These are phyloP conservation scores for Centrapalus pauciflorus DNA, from an alignment of 129 eudicot genomes.

Conservation along the genomic window DNA sequence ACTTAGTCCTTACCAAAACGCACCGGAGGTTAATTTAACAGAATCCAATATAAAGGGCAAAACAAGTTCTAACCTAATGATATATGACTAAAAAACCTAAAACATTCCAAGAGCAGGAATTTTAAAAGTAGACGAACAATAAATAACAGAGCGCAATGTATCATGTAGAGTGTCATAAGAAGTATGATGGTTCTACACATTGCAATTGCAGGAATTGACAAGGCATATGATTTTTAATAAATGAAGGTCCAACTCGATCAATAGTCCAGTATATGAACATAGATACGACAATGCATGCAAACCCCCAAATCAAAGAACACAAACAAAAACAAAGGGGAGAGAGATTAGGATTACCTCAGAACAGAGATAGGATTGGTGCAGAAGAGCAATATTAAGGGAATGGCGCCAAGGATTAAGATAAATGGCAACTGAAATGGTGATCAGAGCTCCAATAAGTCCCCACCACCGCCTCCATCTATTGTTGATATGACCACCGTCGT, in stretches of 20 bases:
- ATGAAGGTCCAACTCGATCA: background rate
- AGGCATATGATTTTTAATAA: background rate
- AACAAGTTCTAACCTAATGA: background rate
- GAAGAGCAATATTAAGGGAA: slow-evolving; percentile 15
- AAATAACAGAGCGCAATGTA: background rate
- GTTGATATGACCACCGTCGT: slow-evolving; percentile 28
- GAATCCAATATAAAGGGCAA: background rate
- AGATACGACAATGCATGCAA: background rate
- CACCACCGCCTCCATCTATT: slow-evolving; percentile 24
- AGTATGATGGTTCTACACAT: background rate
- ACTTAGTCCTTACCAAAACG: background rate
- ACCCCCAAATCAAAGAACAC: background rate
- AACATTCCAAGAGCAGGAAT: background rate
- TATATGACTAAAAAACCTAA: background rate
- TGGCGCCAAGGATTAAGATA: slow-evolving; percentile 23
- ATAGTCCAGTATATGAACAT: background rate
- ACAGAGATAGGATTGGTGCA: slow-evolving; percentile 44
- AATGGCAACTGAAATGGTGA: slow-evolving; percentile 40
- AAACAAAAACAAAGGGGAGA: background rate
- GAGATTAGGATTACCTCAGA: slow-evolving; percentile 46
- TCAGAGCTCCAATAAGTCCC: slow-evolving; percentile 33
- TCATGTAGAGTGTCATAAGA: background rate
- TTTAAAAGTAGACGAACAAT: background rate
- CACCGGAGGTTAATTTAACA: background rate
- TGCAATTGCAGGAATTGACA: background rate